These are phyloP conservation scores for Colletotrichum lindemuthianum DNA, from an alignment of 2,329 filamentous ascomycete species.

Conservation along the genomic window DNA sequence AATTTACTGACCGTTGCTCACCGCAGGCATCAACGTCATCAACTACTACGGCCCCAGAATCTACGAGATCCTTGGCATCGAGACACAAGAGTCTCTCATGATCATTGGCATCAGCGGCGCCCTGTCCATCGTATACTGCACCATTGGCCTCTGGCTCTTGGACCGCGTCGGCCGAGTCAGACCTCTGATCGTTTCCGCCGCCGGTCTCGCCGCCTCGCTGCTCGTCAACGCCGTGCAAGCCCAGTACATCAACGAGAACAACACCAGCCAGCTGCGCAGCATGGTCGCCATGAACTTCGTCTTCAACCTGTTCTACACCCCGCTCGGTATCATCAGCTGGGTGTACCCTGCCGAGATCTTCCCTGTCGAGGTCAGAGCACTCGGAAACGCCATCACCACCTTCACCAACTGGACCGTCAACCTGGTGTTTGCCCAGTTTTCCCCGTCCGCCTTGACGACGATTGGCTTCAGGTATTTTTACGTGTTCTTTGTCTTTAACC, in stretches of 20 bases:
- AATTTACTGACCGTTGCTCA: not conserved
- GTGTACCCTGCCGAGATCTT: slow-evolving; percentile 53
- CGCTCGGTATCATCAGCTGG: slow-evolving; percentile 56
- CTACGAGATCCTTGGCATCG: slow-evolving; percentile 55
- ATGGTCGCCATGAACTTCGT: slow-evolving; percentile 48
- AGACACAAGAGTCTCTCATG: slow-evolving; percentile 55
- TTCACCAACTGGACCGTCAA: slow-evolving; percentile 46
- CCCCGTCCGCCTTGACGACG: slow-evolving; percentile 52
- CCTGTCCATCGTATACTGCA: slow-evolving; percentile 59
- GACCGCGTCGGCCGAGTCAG: slow-evolving; percentile 60
- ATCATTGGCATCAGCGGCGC: slow-evolving; percentile 62
- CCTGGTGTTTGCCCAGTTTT: slow-evolving; percentile 60
- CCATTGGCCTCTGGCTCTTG: slow-evolving; percentile 54
- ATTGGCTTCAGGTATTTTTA: slow-evolving; percentile 58
- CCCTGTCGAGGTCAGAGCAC: slow-evolving; percentile 46
- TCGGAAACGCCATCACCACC: slow-evolving; percentile 43
- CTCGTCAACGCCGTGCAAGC: slow-evolving; percentile 43
- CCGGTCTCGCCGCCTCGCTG: slow-evolving; percentile 40
- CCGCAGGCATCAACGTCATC: slow-evolving; percentile 49
- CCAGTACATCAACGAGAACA: slow-evolving; percentile 40
- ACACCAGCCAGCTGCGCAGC: slow-evolving; percentile 41
- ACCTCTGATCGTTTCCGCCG: slow-evolving; percentile 54
- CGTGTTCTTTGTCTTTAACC: slow-evolving; percentile 42
- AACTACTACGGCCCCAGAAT: slow-evolving; percentile 50
- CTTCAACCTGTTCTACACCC: slow-evolving; percentile 44